These are phyloP conservation scores for Boletus subparvulus DNA, from an alignment of 768 basidiomycete species.

Conservation along the genomic window DNA sequence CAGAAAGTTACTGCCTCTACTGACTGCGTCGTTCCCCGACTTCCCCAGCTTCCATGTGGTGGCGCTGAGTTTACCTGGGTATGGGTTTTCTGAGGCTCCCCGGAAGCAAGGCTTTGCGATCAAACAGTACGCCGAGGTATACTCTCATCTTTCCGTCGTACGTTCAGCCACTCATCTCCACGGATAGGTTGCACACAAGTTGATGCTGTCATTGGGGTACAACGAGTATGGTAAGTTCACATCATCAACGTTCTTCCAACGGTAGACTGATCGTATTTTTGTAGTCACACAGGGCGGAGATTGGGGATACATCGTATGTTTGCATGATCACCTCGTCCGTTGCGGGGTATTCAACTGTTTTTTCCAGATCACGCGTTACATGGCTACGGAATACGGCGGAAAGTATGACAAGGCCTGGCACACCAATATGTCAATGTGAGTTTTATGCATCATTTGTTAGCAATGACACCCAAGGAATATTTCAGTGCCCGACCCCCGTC, in stretches of 20 bases:
- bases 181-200: slow-evolving; percentile 43
- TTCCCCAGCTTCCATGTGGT: slow-evolving; percentile 66
- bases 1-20: slow-evolving; percentile 53
- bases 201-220: slow-evolving; percentile 50
- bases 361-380: slow-evolving; percentile 34
- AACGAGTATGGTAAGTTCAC: slow-evolving; percentile 42
- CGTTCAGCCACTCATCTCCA: not conserved
- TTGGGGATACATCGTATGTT: slow-evolving; percentile 40
- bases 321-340: not conserved
- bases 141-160: not conserved
- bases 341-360: not conserved
- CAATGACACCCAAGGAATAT: not conserved
- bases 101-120: slow-evolving; percentile 50
- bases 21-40: slow-evolving; percentile 40
- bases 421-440: slow-evolving; percentile 46
- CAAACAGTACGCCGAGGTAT: slow-evolving; percentile 56
- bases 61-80: slow-evolving; percentile 56
- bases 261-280: not conserved
- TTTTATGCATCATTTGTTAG: not conserved
- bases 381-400: slow-evolving; percentile 36
- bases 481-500: slow-evolving; percentile 24
- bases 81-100: slow-evolving; percentile 59
- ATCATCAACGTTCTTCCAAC: not conserved
- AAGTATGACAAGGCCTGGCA: slow-evolving; percentile 52
- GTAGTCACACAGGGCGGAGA: slow-evolving; percentile 50